Base-by-base conservation (phyloP, 805 yeast genomes). In the Wickerhamomyces ciferrii region DNA sequence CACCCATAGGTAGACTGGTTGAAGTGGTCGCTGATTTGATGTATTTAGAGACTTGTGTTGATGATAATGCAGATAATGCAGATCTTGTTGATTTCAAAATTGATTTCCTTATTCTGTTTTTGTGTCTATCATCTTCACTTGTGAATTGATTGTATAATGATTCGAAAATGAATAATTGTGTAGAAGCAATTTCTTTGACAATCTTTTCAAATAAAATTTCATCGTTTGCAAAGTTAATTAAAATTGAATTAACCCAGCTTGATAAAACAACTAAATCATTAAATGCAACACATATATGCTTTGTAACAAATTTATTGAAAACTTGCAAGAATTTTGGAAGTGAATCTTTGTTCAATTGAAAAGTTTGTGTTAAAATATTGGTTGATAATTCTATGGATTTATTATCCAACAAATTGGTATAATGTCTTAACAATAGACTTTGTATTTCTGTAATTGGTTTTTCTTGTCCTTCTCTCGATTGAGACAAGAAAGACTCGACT, bases 261-360 rank as follows among this genome's bases (percentile, higher is more conserved):
- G 85, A 65, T 23, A 85, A 62, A 25, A 83, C 73, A 51, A 81
- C 59, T 49, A 81, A 67, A 60, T 81, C 87, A 2, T 78, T 67
- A 5, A 75, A 60, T 1, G 92, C 85, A 48, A 75, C 68, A n/a
- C 72, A 54, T 25, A 43, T 56, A 21, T 48, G 39, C 39, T 60
- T 56, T 7, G 60, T 34, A 4, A 72, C 63, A 7, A 70, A 56
- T 41, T 58, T 55, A 19, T 59, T 54, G 36, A 68, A 54, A 10
- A 57, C 64, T 15, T 49, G 53, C 8, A 51, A 38, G 24, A 53
- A 51, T 10, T 45, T 41, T 14, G 38, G 21, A n/a, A 49, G 11
- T n/a, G 42, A 43, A 8, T 44, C 40, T 9, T 32, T 17, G n/a
- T 49, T 51, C 15, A 41, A 24, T 17, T 38, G 18, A 11, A 60